These are phyloP conservation scores for Backusella tuberculispora DNA, from an alignment of 192 early-diverging fungal genomes.

Conservation along the genomic window DNA sequence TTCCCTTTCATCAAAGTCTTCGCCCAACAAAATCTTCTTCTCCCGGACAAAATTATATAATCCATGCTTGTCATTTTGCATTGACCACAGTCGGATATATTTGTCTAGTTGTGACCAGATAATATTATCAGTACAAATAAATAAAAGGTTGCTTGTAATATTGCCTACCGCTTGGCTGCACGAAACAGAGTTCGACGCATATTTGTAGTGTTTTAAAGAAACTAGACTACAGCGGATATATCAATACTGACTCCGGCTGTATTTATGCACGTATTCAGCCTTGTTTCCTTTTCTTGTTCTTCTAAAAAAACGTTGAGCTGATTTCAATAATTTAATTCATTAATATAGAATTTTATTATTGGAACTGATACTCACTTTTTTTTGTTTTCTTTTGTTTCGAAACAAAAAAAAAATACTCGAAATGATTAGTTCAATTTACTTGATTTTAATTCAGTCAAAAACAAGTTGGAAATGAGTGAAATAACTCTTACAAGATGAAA, in stretches of 20 bases:
- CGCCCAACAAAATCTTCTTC: constrained; percentile 6
- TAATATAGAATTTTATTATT: not conserved
- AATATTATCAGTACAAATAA: constrained; percentile 7
- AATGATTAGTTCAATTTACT: not conserved
- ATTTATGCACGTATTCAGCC: too few species aligned
- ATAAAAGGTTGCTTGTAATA: constrained; percentile 6
- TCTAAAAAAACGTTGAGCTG: not conserved
- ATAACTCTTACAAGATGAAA: not conserved
- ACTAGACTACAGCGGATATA: too few species aligned
- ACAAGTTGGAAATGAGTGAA: not conserved
- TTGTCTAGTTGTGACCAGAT: constrained; percentile 1
- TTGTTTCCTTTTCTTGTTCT: too few species aligned
- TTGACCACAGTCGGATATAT: constrained; percentile 5
- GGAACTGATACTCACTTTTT: not conserved
- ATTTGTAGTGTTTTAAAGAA: too few species aligned
- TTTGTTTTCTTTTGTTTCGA: not conserved
- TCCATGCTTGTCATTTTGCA: not conserved
- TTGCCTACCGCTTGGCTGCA: constrained; percentile 22
- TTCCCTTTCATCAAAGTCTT: constrained; percentile 12
- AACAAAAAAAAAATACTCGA: not conserved
- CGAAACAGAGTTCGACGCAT: constrained; percentile 16
- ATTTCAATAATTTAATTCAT: not conserved
- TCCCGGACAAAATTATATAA: constrained; percentile 11
- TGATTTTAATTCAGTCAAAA: not conserved
- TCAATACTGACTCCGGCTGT: too few species aligned